Evolutionary conservation across 495 filamentous ascomycete genomes (phyloP).

Genomic region (Neurospora discreta): DNA sequence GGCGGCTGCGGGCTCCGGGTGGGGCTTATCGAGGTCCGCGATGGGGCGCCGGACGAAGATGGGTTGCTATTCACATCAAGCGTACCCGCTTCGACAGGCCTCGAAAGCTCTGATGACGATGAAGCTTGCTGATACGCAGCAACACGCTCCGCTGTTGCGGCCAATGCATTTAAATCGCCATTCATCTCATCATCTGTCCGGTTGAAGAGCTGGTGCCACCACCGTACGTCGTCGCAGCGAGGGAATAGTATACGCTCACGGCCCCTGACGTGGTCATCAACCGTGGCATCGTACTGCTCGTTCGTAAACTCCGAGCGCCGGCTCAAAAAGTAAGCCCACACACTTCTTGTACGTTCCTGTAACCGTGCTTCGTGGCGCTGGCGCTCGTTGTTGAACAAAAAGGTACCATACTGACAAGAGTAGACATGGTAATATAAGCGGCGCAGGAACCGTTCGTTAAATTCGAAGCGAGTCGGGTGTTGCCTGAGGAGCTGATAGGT

Average conservation of each 20-base stretch:
- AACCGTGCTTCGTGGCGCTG: slow-evolving; percentile 67
- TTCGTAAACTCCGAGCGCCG: slow-evolving; percentile 72
- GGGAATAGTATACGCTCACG: slow-evolving; percentile 82
- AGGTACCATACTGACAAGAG: slow-evolving; percentile 94
- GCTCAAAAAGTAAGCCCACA: slow-evolving; percentile 91
- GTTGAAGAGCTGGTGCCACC: slow-evolving; percentile 89
- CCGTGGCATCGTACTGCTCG: slow-evolving; percentile 57
- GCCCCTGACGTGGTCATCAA: slow-evolving; percentile 67
- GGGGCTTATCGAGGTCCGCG: slow-evolving; percentile 10
- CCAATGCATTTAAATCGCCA: slow-evolving; percentile 39
- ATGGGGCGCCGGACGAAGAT: slow-evolving; percentile 9
- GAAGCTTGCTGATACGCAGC: slow-evolving; percentile 12
- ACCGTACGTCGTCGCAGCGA: slow-evolving; percentile 51
- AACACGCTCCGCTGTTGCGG: slow-evolving; percentile 21
- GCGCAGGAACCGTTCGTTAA: slow-evolving; percentile 88
- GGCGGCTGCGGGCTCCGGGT: slow-evolving; percentile 24
- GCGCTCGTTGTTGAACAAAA: slow-evolving; percentile 90
- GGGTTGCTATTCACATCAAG: slow-evolving; percentile 8
- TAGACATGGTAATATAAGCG: slow-evolving; percentile 90
- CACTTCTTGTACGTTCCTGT: slow-evolving; percentile 65
- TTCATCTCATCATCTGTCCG: slow-evolving; percentile 91
- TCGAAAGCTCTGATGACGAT: slow-evolving; percentile 11
- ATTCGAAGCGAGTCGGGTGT: slow-evolving; percentile 86
- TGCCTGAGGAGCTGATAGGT: slow-evolving; percentile 86
- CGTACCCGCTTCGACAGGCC: slow-evolving; percentile 1